Evolutionary conservation across 164 flowering plant species (phyloP).

Genomic region (Euptelea pleiosperma): DNA sequence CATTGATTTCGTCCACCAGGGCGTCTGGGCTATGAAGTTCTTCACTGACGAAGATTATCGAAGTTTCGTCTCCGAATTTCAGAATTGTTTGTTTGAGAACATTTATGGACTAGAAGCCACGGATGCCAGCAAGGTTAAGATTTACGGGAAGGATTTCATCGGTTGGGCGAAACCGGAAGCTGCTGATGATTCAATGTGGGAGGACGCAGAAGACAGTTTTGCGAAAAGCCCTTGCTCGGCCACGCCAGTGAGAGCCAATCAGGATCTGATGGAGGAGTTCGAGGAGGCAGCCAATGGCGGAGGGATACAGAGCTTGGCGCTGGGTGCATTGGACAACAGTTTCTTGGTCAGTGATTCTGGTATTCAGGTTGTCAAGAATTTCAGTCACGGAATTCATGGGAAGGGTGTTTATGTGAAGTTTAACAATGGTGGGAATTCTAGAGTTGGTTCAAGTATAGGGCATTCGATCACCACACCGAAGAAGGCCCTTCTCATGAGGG

Average conservation of each 20-base stretch:
- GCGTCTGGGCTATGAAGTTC: slow-evolving; percentile 89
- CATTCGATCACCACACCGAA: slow-evolving; percentile 60
- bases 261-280: slow-evolving; percentile 76
- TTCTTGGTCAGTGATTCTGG: slow-evolving; percentile 82
- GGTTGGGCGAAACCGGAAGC: slow-evolving; percentile 89
- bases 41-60: slow-evolving; percentile 50
- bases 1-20: slow-evolving; percentile 57
- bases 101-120: slow-evolving; percentile 56
- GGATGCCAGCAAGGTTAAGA: slow-evolving; percentile 67
- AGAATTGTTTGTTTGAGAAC: slow-evolving; percentile 90
- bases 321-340: slow-evolving; percentile 97
- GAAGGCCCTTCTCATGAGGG: slow-evolving; percentile 83
- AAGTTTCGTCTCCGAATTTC: slow-evolving; percentile 49
- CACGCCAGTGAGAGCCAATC: slow-evolving; percentile 37
- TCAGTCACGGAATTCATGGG: slow-evolving; percentile 86
- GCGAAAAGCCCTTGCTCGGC: slow-evolving; percentile 33
- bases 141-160: slow-evolving; percentile 89
- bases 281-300: slow-evolving; percentile 81
- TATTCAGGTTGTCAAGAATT: slow-evolving; percentile 93
- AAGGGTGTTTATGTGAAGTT: slow-evolving; percentile 82
- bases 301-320: slow-evolving; percentile 86
- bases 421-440: slow-evolving; percentile 24
- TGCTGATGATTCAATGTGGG: slow-evolving; percentile 95
- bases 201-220: slow-evolving; percentile 65
- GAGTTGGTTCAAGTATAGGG: slow-evolving; percentile 24